These are phyloP conservation scores for Thalassiosira profunda DNA, from an alignment of 108 stramenopile genomes.

Conservation along the genomic window DNA sequence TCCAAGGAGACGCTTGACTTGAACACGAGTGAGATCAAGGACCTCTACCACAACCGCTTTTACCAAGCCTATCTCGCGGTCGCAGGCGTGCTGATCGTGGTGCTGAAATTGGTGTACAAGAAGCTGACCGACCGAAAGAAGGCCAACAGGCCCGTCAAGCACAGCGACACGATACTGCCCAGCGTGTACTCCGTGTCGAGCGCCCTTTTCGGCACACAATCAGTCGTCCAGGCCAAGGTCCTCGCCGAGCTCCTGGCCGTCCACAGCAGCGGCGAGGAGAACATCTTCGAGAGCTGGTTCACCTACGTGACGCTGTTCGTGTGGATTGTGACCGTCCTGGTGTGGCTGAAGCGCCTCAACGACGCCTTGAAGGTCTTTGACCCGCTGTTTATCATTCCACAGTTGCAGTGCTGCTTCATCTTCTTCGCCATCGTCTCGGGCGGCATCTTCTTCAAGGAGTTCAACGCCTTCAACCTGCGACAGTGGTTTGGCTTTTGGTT, in stretches of 20 bases:
- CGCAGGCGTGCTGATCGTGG: constrained; percentile 28
- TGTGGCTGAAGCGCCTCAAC: constrained; percentile 73
- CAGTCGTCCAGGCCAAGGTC: constrained; percentile 71
- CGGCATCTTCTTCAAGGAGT: constrained; percentile 77
- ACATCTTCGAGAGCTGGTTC: constrained; percentile 55
- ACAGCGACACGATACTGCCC: constrained; percentile 56
- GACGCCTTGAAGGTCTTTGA: constrained; percentile 61
- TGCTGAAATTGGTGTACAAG: constrained; percentile 35
- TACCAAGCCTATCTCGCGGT: constrained; percentile 40
- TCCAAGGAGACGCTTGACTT: constrained; percentile 47
- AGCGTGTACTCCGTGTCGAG: constrained; percentile 62
- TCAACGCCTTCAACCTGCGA: constrained; percentile 27
- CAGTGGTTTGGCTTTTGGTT: constrained; percentile 57
- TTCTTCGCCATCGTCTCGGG: constrained; percentile 74
- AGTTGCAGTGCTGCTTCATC: constrained; percentile 74
- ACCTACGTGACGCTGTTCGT: constrained; percentile 63
- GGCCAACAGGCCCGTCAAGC: constrained; percentile 15
- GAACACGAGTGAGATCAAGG: constrained; percentile 29
- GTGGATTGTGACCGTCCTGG: constrained; percentile 50
- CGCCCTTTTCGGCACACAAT: constrained; percentile 72
- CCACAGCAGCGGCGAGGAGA: constrained; percentile 44
- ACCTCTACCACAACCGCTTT: constrained; percentile 33
- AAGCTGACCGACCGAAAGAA: constrained; percentile 21
- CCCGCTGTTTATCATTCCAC: constrained; percentile 83
- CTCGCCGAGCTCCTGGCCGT: constrained; percentile 60